phyloP scores from a whole-genome alignment of 108 stramenopile genomes.

The Asterionellopsis glacialis region DNA sequence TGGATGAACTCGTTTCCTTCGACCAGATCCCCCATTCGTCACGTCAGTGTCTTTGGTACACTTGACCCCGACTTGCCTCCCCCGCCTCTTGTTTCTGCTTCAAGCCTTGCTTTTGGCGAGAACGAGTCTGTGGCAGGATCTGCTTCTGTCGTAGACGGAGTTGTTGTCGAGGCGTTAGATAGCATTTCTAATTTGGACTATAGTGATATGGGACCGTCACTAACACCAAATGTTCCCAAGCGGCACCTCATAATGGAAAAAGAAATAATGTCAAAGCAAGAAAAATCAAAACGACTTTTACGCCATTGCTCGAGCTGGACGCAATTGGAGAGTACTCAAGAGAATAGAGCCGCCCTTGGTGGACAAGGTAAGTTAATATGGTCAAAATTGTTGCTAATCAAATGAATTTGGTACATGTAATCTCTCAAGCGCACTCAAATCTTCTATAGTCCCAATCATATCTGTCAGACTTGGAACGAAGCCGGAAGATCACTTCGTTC shows the following conservation, averaged over 20 bases:
- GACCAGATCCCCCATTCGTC: neutral
- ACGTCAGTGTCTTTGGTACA: neutral
- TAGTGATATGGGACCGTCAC: neutral
- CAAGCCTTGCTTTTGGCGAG: too few species aligned
- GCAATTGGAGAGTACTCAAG: constrained; percentile 45
- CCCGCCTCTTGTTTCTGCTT: too few species aligned
- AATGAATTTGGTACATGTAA: neutral
- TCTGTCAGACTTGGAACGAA: constrained; percentile 1
- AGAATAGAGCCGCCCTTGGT: constrained; percentile 28
- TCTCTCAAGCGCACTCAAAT: neutral
- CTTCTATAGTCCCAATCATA: constrained; percentile 2
- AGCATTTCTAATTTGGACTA: constrained; percentile 32
- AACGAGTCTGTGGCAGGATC: neutral
- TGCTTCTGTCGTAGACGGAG: constrained; percentile 20
- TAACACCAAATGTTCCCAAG: neutral
- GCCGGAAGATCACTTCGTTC: constrained; percentile 5
- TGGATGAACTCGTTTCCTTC: too few species aligned
- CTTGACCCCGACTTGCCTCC: neutral
- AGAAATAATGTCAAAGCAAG: constrained; percentile 27
- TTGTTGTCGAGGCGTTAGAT: constrained; percentile 49
- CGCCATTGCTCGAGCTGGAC: constrained; percentile 68
- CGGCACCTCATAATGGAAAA: too few species aligned
- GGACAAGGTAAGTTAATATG: constrained; percentile 39
- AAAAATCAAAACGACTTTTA: constrained; percentile 55
- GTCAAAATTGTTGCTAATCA: neutral